Evolutionary conservation across 352 stramenopile genomes (phyloP).

Genomic region (Globisporangium emineosum): DNA sequence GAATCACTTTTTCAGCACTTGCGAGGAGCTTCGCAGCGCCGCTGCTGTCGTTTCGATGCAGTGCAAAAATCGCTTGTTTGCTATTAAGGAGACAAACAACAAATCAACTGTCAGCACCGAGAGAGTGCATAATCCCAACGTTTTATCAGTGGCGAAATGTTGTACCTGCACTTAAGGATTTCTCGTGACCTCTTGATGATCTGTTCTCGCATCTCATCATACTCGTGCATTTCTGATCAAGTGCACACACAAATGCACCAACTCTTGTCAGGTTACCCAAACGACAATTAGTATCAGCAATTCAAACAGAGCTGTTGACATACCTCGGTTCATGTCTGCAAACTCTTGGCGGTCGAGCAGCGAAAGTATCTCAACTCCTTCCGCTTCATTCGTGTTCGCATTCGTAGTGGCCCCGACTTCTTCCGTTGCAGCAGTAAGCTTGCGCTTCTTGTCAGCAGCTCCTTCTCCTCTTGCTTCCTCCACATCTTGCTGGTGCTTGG

Average conservation of each 20-base stretch:
- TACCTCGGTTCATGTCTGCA: conserved; percentile 48
- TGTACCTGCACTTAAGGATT: conserved; percentile 90
- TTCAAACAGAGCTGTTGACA: neutral
- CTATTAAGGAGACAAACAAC: conserved; percentile 22
- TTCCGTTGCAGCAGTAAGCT: neutral
- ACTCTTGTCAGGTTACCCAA: neutral
- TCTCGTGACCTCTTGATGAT: conserved; percentile 95
- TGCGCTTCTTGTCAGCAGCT: conserved; percentile 11
- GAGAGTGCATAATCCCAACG: too few species aligned
- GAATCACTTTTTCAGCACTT: conserved; percentile 59
- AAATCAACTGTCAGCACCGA: neutral
- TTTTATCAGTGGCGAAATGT: too few species aligned
- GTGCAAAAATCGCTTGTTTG: conserved; percentile 94
- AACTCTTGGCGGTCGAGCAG: conserved; percentile 49
- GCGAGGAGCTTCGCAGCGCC: conserved; percentile 51
- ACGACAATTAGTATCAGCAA: neutral
- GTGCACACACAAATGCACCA: neutral
- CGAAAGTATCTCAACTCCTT: neutral
- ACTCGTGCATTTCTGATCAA: conserved; percentile 81
- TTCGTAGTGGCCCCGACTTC: neutral
- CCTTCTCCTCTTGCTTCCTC: neutral
- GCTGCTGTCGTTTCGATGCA: conserved; percentile 84
- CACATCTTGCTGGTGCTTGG: neutral
- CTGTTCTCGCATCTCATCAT: conserved; percentile 90
- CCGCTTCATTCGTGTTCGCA: neutral